These are phyloP conservation scores for Cordyceps cateniannulata DNA, from an alignment of 2,329 filamentous ascomycete species.

Conservation along the genomic window DNA sequence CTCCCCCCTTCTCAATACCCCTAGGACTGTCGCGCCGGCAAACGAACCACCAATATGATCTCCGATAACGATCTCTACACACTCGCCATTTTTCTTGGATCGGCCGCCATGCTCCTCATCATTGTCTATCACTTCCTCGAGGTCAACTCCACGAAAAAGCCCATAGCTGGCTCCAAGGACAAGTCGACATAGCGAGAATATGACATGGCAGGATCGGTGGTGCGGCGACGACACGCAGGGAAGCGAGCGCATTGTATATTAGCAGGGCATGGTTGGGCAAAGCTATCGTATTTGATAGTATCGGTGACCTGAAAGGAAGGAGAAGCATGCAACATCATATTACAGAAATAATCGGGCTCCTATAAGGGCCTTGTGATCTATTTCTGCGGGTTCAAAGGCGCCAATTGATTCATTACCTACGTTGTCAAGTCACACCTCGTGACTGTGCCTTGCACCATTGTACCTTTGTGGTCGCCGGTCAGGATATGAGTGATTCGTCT, in stretches of 20 bases:
- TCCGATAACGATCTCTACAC: slow-evolving; percentile 86
- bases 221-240: neutral
- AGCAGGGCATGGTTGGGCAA: neutral
- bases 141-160: slow-evolving; percentile 51
- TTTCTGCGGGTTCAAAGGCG: slow-evolving; percentile 2
- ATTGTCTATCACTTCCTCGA: slow-evolving; percentile 95
- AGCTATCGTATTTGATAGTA: neutral
- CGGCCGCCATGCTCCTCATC: slow-evolving; percentile 83
- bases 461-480: neutral
- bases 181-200: slow-evolving; percentile 4
- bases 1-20: neutral
- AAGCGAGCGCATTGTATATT: slow-evolving; percentile 7
- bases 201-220: neutral
- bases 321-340: neutral
- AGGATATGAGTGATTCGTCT: neutral
- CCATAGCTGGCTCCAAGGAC: slow-evolving; percentile 17
- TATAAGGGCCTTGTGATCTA: neutral
- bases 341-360: neutral
- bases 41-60: slow-evolving; percentile 64
- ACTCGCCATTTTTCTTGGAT: slow-evolving; percentile 89
- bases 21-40: slow-evolving; percentile 13
- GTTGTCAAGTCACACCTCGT: neutral
- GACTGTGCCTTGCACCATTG: neutral
- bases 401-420: neutral
- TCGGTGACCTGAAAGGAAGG: neutral